These are phyloP conservation scores for Penicillium psychrosexuale DNA, from an alignment of 2,329 filamentous ascomycete genomes.

Conservation along the genomic window DNA sequence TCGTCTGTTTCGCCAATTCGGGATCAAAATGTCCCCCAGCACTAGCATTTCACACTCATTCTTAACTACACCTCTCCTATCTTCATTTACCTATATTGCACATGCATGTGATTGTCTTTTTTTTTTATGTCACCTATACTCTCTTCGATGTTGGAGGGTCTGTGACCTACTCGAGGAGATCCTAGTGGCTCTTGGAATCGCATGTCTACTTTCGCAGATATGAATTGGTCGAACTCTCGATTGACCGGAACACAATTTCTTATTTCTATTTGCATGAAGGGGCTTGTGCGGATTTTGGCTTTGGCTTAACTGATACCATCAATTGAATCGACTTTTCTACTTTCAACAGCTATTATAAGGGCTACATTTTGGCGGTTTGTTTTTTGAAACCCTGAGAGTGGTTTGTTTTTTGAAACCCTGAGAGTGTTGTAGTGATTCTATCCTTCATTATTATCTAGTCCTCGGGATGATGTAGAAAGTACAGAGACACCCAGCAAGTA, in stretches of 20 bases:
- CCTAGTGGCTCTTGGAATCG: constrained; percentile 1
- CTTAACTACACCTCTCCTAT: constrained; percentile 8
- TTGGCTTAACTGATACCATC: constrained; percentile 24
- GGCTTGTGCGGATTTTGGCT: constrained; percentile 12
- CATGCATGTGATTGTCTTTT: constrained; percentile 11
- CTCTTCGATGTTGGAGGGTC: constrained; percentile 4
- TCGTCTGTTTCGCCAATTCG: constrained; percentile 18
- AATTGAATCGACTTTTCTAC: constrained; percentile 17
- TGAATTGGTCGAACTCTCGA: constrained; percentile 9
- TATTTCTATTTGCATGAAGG: constrained; percentile 19
- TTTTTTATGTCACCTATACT: constrained; percentile 3
- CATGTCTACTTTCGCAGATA: constrained; percentile 12
- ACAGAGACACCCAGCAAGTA: background rate
- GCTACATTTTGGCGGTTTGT: background rate
- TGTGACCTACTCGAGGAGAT: background rate
- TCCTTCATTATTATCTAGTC: background rate
- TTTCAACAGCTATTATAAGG: background rate
- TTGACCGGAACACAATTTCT: constrained; percentile 4
- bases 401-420: background rate
- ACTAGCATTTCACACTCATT: constrained; percentile 14
- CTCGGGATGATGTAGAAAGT: background rate
- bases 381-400: background rate
- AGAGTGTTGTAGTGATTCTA: background rate
- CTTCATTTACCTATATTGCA: constrained; percentile 16
- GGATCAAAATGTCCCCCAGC: constrained; percentile 9